phyloP scores from a whole-genome alignment of 108 stramenopile genomes.

The Parietichytrium sp. region DNA sequence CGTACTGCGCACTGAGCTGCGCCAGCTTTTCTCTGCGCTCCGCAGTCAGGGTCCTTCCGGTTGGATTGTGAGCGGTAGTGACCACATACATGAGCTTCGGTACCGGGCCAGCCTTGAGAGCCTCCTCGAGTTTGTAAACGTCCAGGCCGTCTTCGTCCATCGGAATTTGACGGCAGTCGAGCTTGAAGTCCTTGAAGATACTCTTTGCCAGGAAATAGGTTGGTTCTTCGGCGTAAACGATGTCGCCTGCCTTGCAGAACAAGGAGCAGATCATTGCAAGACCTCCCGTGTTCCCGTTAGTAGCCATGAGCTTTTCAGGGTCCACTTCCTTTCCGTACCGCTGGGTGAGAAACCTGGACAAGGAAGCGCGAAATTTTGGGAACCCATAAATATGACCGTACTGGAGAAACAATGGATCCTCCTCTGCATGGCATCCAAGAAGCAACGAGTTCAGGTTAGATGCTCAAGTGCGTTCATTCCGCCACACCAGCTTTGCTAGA shows the following conservation, averaged over 20 bases:
- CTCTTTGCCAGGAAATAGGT: conserved; percentile 41
- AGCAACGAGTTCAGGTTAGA: too few species aligned
- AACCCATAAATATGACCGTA: conserved; percentile 29
- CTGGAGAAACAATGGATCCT: conserved; percentile 8
- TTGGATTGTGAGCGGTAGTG: conserved; percentile 40
- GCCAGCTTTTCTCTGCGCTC: conserved; percentile 41
- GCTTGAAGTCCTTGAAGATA: conserved; percentile 42
- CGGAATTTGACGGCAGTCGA: neutral
- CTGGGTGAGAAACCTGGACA: conserved; percentile 25
- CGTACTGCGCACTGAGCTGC: conserved; percentile 43
- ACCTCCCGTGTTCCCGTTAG: conserved; percentile 39
- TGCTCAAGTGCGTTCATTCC: too few species aligned
- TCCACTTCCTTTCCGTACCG: neutral
- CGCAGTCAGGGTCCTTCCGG: conserved; percentile 26
- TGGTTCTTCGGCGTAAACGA: conserved; percentile 35
- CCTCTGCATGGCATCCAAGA: too few species aligned
- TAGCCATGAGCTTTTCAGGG: conserved; percentile 6
- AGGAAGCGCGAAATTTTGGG: neutral
- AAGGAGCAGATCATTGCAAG: conserved; percentile 30
- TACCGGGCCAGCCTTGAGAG: neutral
- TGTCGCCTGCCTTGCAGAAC: conserved; percentile 20
- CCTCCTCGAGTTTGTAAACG: conserved; percentile 28
- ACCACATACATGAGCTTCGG: conserved; percentile 39
- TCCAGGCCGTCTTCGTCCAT: conserved; percentile 42
- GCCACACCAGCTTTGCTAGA: too few species aligned